phyloP scores from a whole-genome alignment of 225 moss, liverwort and hornwort genomes.

The Antitrichia curtipendula region DNA sequence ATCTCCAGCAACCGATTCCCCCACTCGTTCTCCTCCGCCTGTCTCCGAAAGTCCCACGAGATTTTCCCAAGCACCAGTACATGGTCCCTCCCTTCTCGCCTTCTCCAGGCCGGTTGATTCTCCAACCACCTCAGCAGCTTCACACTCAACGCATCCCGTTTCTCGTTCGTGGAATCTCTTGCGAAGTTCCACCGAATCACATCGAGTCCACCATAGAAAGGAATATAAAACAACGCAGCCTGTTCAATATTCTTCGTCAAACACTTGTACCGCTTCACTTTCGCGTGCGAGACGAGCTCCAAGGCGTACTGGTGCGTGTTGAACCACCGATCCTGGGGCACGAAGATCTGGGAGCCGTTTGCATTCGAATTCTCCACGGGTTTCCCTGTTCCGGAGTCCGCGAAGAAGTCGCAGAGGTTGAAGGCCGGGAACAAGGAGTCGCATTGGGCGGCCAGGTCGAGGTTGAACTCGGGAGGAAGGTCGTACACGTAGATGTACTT shows the following conservation, averaged over 20 bases:
- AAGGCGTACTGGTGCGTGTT: constrained; percentile 68
- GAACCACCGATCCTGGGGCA: constrained; percentile 60
- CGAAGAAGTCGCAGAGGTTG: constrained; percentile 56
- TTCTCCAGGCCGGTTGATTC: constrained; percentile 35
- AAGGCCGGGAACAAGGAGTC: constrained; percentile 38
- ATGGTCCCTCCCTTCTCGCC: constrained; percentile 51
- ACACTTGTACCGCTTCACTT: constrained; percentile 45
- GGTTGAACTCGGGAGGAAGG: constrained; percentile 59
- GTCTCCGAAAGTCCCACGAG: constrained; percentile 70
- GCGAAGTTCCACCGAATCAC: constrained; percentile 79
- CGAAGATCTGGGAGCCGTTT: constrained; percentile 34
- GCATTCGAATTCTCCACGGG: constrained; percentile 5
- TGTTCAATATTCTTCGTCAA: constrained; percentile 21
- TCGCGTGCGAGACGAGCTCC: constrained; percentile 68
- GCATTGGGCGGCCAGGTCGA: constrained; percentile 36
- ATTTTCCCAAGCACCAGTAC: constrained; percentile 77
- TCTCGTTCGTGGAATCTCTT: constrained; percentile 7
- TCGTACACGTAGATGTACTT: constrained; percentile 45
- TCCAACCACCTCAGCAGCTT: constrained; percentile 53
- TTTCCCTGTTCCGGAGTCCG: constrained; percentile 45
- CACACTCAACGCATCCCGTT: constrained; percentile 37
- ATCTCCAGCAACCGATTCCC: constrained; percentile 51
- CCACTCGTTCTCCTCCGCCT: constrained; percentile 7
- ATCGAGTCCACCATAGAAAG: constrained; percentile 72
- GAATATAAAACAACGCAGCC: constrained; percentile 69